A percentile compares a stretch with the other conserved stretches of the same genome.
Evolutionary conservation across 495 filamentous ascomycete species (phyloP).

Genomic region (Penicillium simplicissimum): DNA sequence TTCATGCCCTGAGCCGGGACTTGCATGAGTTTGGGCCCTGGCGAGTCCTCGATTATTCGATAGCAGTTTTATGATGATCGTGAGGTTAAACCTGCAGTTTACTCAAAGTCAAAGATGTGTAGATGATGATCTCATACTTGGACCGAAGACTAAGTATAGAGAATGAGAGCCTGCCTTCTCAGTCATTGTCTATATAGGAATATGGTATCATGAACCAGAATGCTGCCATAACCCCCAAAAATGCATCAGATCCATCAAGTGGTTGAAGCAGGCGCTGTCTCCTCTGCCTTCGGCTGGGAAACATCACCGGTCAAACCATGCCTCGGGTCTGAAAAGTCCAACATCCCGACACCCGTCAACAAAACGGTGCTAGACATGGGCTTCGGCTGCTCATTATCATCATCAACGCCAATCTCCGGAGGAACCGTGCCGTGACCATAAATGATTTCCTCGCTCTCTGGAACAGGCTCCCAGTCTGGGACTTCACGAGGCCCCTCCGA

Average conservation of each 20-base stretch:
- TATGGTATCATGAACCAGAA: not conserved
- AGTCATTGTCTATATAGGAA: not conserved
- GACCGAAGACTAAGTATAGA: too few relatives aligned
- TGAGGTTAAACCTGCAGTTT: too few relatives aligned
- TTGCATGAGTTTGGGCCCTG: too few relatives aligned
- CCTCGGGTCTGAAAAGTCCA: constrained; percentile 19
- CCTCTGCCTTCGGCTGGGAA: not conserved
- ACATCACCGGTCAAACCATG: constrained; percentile 1
- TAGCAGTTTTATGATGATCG: too few relatives aligned
- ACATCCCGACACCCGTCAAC: constrained; percentile 23
- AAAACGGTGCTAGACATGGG: constrained; percentile 17
- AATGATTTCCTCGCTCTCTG: constrained; percentile 38
- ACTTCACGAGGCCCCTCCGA: constrained; percentile 59
- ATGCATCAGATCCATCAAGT: not conserved
- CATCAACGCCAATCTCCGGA: constrained; percentile 25
- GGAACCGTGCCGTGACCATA: constrained; percentile 41
- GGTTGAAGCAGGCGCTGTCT: not conserved
- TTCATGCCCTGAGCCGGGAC: too few relatives aligned
- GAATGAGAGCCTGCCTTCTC: not conserved
- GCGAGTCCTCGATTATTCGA: too few relatives aligned
- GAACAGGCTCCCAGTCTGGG: constrained; percentile 40
- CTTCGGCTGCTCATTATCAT: constrained; percentile 8
- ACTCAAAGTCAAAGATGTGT: too few relatives aligned
- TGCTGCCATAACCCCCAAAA: not conserved
- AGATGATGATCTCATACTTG: too few relatives aligned